Conservation (phyloP, 2,329 filamentous ascomycete genomes). For the Periglandula ipomoeae region DNA sequence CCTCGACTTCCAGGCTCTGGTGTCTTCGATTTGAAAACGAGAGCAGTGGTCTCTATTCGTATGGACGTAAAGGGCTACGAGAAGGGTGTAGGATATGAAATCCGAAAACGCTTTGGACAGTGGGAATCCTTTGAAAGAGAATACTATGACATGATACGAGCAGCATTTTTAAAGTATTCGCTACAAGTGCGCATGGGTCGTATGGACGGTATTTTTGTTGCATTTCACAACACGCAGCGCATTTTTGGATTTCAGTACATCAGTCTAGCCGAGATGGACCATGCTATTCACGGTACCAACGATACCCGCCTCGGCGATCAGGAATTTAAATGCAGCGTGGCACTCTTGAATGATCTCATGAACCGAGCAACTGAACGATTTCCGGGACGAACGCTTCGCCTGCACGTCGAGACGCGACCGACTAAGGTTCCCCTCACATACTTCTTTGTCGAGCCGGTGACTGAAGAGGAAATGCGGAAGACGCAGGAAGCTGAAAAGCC, state of each 20-base stretch:
- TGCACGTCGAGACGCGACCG: conserved; percentile 72
- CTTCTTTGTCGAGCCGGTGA: conserved; percentile 81
- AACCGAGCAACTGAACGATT: conserved; percentile 66
- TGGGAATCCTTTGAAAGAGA: conserved; percentile 94
- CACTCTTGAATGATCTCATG: conserved; percentile 69
- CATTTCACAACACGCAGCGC: conserved; percentile 87
- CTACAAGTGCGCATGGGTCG: conserved; percentile 93
- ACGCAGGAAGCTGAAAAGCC: conserved; percentile 63
- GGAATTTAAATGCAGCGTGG: conserved; percentile 77
- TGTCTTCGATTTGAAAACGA: conserved; percentile 93
- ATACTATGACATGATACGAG: conserved; percentile 92
- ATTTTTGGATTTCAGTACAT: conserved; percentile 99
- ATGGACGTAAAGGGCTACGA: conserved; percentile 72
- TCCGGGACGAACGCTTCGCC: conserved; percentile 64
- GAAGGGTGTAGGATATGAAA: conserved; percentile 77
- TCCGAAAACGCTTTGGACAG: conserved; percentile 62
- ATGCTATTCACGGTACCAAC: conserved; percentile 71
- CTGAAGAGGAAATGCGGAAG: conserved; percentile 56
- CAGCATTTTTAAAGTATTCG: conserved; percentile 93
- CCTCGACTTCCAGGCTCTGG: conserved; percentile 78
- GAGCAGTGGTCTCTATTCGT: conserved; percentile 82
- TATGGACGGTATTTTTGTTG: conserved; percentile 98
- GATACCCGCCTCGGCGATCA: conserved; percentile 61
- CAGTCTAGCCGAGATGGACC: conserved; percentile 76
- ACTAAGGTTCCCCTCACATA: conserved; percentile 63